Evolutionary conservation across 805 yeast species (phyloP), one percentile per base, ranked within the genome.

Genomic region (Sugiyamaella qingdaonensis): DNA sequence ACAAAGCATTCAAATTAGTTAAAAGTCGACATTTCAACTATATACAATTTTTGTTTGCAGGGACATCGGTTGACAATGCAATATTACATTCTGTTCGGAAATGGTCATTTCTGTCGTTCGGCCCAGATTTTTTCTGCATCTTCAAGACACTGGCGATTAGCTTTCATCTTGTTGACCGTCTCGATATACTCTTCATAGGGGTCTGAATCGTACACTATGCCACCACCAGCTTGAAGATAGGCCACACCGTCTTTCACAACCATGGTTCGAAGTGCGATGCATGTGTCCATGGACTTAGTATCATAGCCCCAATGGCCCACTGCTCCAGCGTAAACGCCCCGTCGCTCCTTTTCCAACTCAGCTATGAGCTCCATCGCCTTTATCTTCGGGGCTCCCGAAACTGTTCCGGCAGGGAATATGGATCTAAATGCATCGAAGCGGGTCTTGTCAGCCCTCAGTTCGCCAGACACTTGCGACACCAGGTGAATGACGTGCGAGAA

Each of bases 401-500:
- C 98, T 1, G 99, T 94, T 43, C 99, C 99, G 1, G 99, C 99
- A 18, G 99, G 99, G 82, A 94, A 94, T 52, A 94, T 88, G 2
- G 97, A 90, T 68, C 99, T 81, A 73, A 94, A 90, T 0, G 99
- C 99, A 73, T 94, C 99, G 66, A 94, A 94, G 59, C 98, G 78
- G 10, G 92, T 84, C 74, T 88, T 85, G 55, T 80, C 97, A 0
- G 75, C 71, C 66, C 99, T 78, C 63, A 94, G 75, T 1, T 85
- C 88, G 11, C 99, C 99, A 56, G 95, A 85, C 18, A 92, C 97
- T 70, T 92, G 95, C 2, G 96, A 86, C 2, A 92, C 97, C 61
- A 94, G 76, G 71, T 94, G 99, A 86, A 91, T 91, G 37, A 94
- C 99, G 69, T 94, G 99, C 14, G 95, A 86, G 65, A 94, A 94